phyloP scores from a whole-genome alignment of 1,284 basidiomycete species.

The Taiwanofungus camphoratus region DNA sequence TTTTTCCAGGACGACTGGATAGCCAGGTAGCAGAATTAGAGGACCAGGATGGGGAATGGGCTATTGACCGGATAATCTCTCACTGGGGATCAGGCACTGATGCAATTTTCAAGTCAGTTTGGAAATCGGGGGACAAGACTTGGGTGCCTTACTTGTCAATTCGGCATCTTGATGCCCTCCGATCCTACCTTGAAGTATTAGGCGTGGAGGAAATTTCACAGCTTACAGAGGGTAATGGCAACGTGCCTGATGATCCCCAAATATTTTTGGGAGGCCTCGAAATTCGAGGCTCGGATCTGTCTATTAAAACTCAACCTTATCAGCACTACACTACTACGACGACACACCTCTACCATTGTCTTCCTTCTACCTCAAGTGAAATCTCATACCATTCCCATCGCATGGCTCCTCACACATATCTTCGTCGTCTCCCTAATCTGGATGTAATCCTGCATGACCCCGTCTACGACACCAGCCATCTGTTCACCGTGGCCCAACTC shows the following conservation, averaged over 20 bases:
- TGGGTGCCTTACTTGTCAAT: slow-evolving; percentile 26
- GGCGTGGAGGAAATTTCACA: background rate
- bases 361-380: no score
- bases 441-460: background rate
- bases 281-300: background rate
- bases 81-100: slow-evolving; percentile 22
- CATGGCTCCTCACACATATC: background rate
- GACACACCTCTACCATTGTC: background rate
- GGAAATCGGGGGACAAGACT: slow-evolving; percentile 27
- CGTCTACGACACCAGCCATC: background rate
- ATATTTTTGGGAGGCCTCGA: background rate
- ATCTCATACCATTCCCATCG: background rate
- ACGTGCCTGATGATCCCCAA: background rate
- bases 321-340: background rate
- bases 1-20: slow-evolving; percentile 22
- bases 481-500: background rate
- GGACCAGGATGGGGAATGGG: slow-evolving; percentile 23
- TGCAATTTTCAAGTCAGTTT: slow-evolving; percentile 25
- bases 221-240: background rate
- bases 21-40: slow-evolving; percentile 11
- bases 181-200: slow-evolving; percentile 11
- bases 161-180: slow-evolving; percentile 10
- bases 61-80: slow-evolving; percentile 21
- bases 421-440: background rate
- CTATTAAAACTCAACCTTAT: background rate